Evolutionary conservation across 768 basidiomycete species (phyloP).

Genomic region (Myochromella boudieri): DNA sequence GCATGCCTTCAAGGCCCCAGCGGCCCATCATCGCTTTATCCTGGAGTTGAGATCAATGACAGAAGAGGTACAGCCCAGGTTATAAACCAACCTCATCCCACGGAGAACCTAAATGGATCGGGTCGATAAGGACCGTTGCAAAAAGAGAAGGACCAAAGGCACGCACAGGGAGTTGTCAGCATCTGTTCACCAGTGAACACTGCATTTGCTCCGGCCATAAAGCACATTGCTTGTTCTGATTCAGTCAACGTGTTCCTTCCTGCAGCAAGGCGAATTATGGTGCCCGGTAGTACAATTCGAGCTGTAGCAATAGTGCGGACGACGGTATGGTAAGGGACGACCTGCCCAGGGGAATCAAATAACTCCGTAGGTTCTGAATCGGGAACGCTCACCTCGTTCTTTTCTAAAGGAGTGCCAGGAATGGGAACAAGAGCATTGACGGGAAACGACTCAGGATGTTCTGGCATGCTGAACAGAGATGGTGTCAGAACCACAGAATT

Average conservation of each 20-base stretch:
- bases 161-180: conserved; percentile 94
- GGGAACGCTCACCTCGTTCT: conserved; percentile 66
- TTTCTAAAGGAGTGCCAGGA: conserved; percentile 88
- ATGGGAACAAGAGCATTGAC: conserved; percentile 98
- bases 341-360: conserved; percentile 41
- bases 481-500: conserved; percentile 12
- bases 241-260: conserved; percentile 88
- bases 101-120: conserved; percentile 61
- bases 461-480: conserved; percentile 65
- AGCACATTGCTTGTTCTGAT: conserved; percentile 95
- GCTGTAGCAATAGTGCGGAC: conserved; percentile 95
- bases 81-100: conserved; percentile 78
- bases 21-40: conserved; percentile 93
- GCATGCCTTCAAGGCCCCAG: conserved; percentile 93
- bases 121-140: conserved; percentile 8
- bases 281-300: conserved; percentile 84
- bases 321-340: conserved; percentile 77
- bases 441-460: conserved; percentile 98
- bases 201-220: conserved; percentile 98
- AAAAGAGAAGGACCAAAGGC: conserved; percentile 8
- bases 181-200: conserved; percentile 98
- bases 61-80: conserved; percentile 4
- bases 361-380: neutral
- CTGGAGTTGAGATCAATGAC: conserved; percentile 30
- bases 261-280: conserved; percentile 94